Conservation (phyloP, 345 rosid genomes). For the Gossypium thurberi region DNA sequence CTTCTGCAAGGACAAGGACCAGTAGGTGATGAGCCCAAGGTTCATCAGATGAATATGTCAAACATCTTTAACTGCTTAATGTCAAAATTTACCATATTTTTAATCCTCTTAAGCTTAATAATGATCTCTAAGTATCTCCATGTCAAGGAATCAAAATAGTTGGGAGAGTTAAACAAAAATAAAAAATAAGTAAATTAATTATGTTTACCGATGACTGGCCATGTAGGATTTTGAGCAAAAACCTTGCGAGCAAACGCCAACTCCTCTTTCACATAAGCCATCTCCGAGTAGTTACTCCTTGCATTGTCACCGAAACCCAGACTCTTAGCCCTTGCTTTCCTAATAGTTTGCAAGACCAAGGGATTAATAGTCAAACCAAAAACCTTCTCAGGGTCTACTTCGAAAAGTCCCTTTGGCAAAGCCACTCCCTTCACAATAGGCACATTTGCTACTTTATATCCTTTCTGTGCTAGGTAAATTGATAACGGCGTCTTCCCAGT, state of each 20-base stretch:
- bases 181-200: not conserved
- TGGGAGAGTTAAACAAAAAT: not conserved
- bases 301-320: conserved; percentile 50
- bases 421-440: conserved; percentile 69
- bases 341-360: conserved; percentile 57
- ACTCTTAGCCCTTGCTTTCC: conserved; percentile 65
- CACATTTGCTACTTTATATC: conserved; percentile 78
- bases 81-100: not conserved
- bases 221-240: conserved; percentile 64
- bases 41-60: conserved; percentile 5
- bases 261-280: conserved; percentile 60
- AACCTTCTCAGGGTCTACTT: conserved; percentile 60
- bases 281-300: conserved; percentile 66
- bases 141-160: not conserved
- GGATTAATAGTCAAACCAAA: conserved; percentile 77
- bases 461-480: conserved; percentile 74
- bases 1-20: conserved; percentile 46
- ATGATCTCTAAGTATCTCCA: not conserved
- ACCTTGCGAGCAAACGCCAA: conserved; percentile 57
- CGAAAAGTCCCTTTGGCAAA: conserved; percentile 57
- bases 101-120: not conserved
- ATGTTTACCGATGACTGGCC: conserved; percentile 78
- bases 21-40: not conserved
- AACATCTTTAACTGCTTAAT: not conserved
- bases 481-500: conserved; percentile 86